Percentiles rank a stretch among this genome's conserved stretches.
Conservation (phyloP, 192 early-diverging fungal species). For the Mycoemilia scoparia region DNA sequence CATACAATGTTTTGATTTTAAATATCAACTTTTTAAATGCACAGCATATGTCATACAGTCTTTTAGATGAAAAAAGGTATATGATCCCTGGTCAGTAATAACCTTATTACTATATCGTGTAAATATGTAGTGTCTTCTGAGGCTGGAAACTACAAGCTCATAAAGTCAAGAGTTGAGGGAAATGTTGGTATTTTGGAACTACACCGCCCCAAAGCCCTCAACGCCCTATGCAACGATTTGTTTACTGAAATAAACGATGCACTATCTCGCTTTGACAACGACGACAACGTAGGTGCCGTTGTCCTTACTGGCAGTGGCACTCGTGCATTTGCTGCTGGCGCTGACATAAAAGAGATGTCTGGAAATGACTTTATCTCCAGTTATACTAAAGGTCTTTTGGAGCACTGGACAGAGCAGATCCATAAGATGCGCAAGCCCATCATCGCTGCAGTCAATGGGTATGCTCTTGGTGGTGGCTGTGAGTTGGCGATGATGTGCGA, state of each 20-base stretch:
- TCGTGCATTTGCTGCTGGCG: slow-evolving; percentile 95
- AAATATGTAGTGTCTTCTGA: slow-evolving; percentile 16
- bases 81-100: too few relatives aligned
- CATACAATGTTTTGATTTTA: too few relatives aligned
- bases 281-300: slow-evolving; percentile 66
- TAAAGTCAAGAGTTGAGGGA: slow-evolving; percentile 51
- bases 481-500: slow-evolving; percentile 99
- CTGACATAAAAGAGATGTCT: slow-evolving; percentile 99
- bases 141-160: slow-evolving; percentile 17
- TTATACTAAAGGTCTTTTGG: slow-evolving; percentile 83
- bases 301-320: slow-evolving; percentile 92
- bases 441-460: slow-evolving; percentile 95
- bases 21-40: too few relatives aligned
- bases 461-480: slow-evolving; percentile 95
- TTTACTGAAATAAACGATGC: slow-evolving; percentile 86
- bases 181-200: slow-evolving; percentile 79
- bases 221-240: slow-evolving; percentile 83
- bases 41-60: too few relatives aligned
- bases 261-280: slow-evolving; percentile 54
- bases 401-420: slow-evolving; percentile 82
- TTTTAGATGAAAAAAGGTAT: too few relatives aligned
- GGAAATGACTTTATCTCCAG: slow-evolving; percentile 68
- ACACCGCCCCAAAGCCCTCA: slow-evolving; percentile 90
- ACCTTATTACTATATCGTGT: too few relatives aligned
- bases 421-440: slow-evolving; percentile 83